These are phyloP conservation scores for Naganishia onofrii DNA, from an alignment of 768 basidiomycete species.

Conservation along the genomic window DNA sequence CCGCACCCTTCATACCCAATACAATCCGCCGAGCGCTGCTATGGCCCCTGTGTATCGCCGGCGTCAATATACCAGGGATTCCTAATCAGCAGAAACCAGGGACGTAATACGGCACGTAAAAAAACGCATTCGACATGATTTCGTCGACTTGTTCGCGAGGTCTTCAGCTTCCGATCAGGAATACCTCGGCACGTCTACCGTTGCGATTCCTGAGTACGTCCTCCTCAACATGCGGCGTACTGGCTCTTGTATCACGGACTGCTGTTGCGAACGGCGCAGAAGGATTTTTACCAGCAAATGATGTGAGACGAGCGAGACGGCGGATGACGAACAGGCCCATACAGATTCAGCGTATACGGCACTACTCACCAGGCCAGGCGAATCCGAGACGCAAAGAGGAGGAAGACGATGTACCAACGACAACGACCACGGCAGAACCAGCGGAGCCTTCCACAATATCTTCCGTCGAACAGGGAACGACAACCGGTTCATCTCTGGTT, in stretches of 20 bases:
- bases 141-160: slow-evolving; percentile 7
- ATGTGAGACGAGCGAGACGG: background rate
- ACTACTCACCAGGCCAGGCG: background rate
- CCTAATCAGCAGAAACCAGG: background rate
- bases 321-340: background rate
- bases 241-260: background rate
- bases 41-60: background rate
- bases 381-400: slow-evolving; percentile 10
- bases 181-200: background rate
- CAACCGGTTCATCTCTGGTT: background rate
- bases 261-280: too few species aligned
- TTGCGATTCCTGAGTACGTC: background rate
- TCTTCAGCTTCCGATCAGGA: background rate
- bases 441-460: background rate
- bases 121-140: background rate
- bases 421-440: background rate
- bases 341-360: too few species aligned
- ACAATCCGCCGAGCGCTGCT: background rate
- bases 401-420: background rate
- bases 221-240: background rate
- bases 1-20: background rate
- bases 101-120: background rate
- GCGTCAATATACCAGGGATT: background rate
- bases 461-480: background rate
- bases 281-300: background rate